Percentiles rank a stretch among this genome's conserved stretches.
Evolutionary conservation across 2,329 filamentous ascomycete species (phyloP).

Genomic region (Lizonia empirigonia): DNA sequence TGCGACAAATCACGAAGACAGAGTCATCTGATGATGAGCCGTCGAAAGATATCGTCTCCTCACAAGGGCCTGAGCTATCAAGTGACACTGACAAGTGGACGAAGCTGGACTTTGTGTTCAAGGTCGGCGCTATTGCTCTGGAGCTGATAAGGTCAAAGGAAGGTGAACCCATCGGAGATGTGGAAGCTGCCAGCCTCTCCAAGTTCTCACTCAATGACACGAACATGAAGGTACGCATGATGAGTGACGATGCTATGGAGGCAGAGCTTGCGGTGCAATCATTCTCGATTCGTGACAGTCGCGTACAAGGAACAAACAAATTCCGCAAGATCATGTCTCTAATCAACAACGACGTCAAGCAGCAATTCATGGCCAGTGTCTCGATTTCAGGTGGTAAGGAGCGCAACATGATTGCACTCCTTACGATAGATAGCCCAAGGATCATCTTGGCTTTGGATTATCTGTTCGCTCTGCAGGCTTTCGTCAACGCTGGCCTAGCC

Average conservation of each 20-base stretch:
- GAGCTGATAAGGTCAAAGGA: constrained; percentile 82
- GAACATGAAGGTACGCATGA: constrained; percentile 87
- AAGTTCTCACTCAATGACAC: constrained; percentile 95
- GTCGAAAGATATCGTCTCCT: constrained; percentile 57
- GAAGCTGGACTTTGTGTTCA: constrained; percentile 89
- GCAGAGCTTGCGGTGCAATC: constrained; percentile 92
- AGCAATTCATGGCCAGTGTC: constrained; percentile 97
- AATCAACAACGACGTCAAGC: constrained; percentile 86
- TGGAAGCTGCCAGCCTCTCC: constrained; percentile 82
- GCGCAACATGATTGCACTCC: constrained; percentile 82
- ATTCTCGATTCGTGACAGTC: constrained; percentile 92
- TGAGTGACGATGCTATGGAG: constrained; percentile 89
- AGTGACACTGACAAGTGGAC: constrained; percentile 78
- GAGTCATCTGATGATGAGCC: constrained; percentile 38
- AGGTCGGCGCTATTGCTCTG: constrained; percentile 82
- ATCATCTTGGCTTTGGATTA: constrained; percentile 97
- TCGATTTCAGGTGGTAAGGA: constrained; percentile 88
- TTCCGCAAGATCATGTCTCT: constrained; percentile 98
- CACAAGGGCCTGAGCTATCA: constrained; percentile 68
- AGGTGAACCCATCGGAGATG: constrained; percentile 75
- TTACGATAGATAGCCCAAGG: constrained; percentile 91
- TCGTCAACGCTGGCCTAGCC: constrained; percentile 72
- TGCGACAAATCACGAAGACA: constrained; percentile 53
- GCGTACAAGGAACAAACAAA: constrained; percentile 88
- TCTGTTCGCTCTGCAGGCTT: constrained; percentile 84